A percentile compares a stretch with the other conserved stretches of the same genome.
phyloP scores from a whole-genome alignment of 257 asterid genomes.

The Ehretia macrophylla region DNA sequence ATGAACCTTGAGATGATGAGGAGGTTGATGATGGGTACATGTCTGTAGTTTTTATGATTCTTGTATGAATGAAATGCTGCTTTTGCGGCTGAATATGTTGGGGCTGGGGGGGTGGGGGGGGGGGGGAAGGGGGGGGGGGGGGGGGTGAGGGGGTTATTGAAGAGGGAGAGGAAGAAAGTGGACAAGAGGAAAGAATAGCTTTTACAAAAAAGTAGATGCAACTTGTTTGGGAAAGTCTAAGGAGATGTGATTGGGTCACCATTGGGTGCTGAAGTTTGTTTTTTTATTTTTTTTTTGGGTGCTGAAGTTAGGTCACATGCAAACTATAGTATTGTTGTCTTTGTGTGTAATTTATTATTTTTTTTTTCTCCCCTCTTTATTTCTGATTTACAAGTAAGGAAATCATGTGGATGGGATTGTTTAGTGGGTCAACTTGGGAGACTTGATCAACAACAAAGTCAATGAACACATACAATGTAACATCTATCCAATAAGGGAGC shows the following conservation, averaged over 20 bases:
- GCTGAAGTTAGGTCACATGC: conserved; percentile 4
- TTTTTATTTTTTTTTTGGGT: too few species aligned
- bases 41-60: not conserved
- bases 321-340: conserved; percentile 7
- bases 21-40: conserved; percentile 74
- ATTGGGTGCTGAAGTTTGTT: not conserved
- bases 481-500: not conserved
- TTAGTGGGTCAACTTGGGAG: not conserved
- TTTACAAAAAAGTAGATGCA: conserved; percentile 28
- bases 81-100: not conserved
- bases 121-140: not conserved
- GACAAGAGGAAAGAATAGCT: conserved; percentile 4
- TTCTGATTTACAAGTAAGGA: not conserved
- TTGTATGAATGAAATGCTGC: too few species aligned
- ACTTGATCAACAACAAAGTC: not conserved
- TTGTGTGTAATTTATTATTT: not conserved
- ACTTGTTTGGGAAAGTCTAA: conserved; percentile 29
- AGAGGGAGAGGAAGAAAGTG: conserved; percentile 14
- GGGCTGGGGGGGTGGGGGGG: not conserved
- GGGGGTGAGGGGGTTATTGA: not conserved
- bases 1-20: conserved; percentile 63
- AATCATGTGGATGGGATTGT: not conserved
- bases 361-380: too few species aligned
- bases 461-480: not conserved
- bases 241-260: conserved; percentile 22